Percentiles rank a stretch among this genome's conserved stretches.
Evolutionary conservation across 352 stramenopile genomes (phyloP).

Genomic region (Elongisporangium undulatum): DNA sequence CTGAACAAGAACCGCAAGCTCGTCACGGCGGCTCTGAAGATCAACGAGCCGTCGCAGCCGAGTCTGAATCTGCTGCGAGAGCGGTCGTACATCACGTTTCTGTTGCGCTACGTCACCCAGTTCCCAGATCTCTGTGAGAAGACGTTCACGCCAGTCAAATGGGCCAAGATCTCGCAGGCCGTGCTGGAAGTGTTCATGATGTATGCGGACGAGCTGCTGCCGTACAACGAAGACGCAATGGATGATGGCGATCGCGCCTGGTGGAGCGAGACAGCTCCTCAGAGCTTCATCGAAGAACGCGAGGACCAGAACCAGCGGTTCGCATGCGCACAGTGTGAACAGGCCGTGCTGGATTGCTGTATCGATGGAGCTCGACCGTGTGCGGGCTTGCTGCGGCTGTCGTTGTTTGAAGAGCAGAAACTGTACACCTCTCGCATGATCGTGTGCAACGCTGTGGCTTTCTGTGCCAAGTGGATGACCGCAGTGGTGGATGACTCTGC

Average conservation of each 20-base stretch:
- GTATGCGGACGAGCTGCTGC: conserved; percentile 52
- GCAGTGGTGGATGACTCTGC: conserved; percentile 40
- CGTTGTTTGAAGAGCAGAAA: conserved; percentile 75
- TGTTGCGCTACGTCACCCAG: conserved; percentile 76
- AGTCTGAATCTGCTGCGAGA: conserved; percentile 66
- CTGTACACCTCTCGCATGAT: conserved; percentile 80
- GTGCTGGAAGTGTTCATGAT: conserved; percentile 66
- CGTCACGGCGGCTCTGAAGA: conserved; percentile 61
- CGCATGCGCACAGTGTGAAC: conserved; percentile 32
- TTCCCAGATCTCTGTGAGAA: conserved; percentile 68
- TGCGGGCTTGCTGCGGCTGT: conserved; percentile 42
- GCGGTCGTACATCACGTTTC: conserved; percentile 69
- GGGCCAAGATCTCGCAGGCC: conserved; percentile 70
- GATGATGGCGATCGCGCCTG: conserved; percentile 36
- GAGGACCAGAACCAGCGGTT: conserved; percentile 34
- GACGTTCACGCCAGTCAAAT: conserved; percentile 54
- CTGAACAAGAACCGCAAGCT: conserved; percentile 70
- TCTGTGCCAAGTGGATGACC: conserved; percentile 73
- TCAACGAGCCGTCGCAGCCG: conserved; percentile 30
- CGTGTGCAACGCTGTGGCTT: conserved; percentile 68
- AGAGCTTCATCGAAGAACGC: conserved; percentile 45
- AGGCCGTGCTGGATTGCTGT: conserved; percentile 36
- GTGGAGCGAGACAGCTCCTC: conserved; percentile 40
- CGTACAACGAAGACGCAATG: conserved; percentile 27
- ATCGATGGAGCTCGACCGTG: conserved; percentile 15